Evolutionary conservation across 768 basidiomycete genomes (phyloP), one percentile per base, ranked within the genome.

Genomic region (Kwoniella mangroviensis): DNA sequence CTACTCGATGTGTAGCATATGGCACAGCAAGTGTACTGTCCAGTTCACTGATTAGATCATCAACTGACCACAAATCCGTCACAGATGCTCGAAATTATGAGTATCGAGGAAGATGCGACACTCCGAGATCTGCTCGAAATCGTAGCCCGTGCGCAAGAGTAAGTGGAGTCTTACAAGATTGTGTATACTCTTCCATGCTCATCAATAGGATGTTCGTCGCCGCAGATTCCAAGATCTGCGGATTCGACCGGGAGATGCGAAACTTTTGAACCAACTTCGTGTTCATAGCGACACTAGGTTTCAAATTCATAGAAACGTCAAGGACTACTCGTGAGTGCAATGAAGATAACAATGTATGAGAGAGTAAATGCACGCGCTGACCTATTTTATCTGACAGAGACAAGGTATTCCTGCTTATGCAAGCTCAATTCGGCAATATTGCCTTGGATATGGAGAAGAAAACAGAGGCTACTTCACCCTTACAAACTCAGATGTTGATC

Each of bases 361-460:
- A 21, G 12, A 11, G 1, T 40, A 19, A 55, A 55, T 21, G 12
- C 54, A n/a, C 24, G 12, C 12, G 54, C 34, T 34, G 34, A 34
- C 34, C 34, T 7, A 34, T 7, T 7, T 34, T 34, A 34, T 34
- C 34, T 34, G 34, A 34, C 58, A 79, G 78, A 3, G 92, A 96
- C 80, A 96, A 96, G 80, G 86, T 92, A 11, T 89, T 92, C 80
- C 79, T 95, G 6, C 84, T 94, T 52, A 88, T 93, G 5, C 94
- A 96, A 84, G 91, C 91, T 57, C 66, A 82, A 28, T 76, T 84
- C 62, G 82, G 73, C 3, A 79, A 82, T n/a, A 62, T 82, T 12
- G 57, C 74, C 6, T 59, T 78, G 43, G 65, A 73, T 2, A 28
- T 89, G 79, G 87, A 84, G 22, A 92, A 93, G 69, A 90, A 89